Conservation (phyloP, 2,329 filamentous ascomycete genomes). For the Penicillium vulpinum region DNA sequence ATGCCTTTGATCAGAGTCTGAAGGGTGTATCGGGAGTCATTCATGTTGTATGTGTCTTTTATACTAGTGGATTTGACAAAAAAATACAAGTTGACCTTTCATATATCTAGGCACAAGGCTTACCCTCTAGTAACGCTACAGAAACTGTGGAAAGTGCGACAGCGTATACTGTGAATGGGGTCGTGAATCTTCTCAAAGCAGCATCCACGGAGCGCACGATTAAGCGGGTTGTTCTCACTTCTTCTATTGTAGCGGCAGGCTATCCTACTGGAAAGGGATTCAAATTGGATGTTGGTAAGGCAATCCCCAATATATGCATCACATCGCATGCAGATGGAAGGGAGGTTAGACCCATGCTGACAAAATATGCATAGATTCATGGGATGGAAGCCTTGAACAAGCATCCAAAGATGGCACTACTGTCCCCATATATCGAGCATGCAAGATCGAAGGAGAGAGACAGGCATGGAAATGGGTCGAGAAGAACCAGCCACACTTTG, state of each 20-base stretch:
- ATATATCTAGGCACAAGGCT: not conserved
- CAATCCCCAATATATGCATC: not conserved
- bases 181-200: constrained; percentile 36
- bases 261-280: constrained; percentile 5
- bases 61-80: not conserved
- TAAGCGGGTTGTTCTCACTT: constrained; percentile 13
- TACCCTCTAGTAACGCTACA: constrained; percentile 41
- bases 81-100: not conserved
- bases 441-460: constrained; percentile 51
- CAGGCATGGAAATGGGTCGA: constrained; percentile 50
- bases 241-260: constrained; percentile 4
- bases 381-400: not conserved
- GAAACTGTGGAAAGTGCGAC: constrained; percentile 41
- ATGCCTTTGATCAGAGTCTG: constrained; percentile 44
- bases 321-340: too few species aligned
- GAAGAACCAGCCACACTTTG: constrained; percentile 47
- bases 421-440: constrained; percentile 28
- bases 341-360: not conserved
- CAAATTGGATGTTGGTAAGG: constrained; percentile 8
- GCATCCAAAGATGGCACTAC: not conserved
- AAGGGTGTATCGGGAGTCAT: constrained; percentile 36
- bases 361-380: not conserved
- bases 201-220: constrained; percentile 16
- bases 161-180: constrained; percentile 41
- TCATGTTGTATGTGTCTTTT: constrained; percentile 19